Base-by-base conservation (phyloP, 768 basidiomycete genomes). In the Leccinum rimulosum region DNA sequence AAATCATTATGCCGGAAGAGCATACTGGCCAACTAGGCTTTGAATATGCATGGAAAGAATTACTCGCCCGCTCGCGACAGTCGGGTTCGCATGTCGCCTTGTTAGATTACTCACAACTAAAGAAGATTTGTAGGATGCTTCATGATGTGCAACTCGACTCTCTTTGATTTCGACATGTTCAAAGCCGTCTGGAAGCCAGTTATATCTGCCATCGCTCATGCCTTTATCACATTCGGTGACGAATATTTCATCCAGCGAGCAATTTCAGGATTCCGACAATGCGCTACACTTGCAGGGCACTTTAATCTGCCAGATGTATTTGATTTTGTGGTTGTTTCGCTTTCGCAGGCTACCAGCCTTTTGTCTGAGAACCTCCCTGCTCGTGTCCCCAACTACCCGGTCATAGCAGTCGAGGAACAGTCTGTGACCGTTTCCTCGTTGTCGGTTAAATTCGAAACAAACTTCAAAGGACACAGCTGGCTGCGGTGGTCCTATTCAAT, bases 21-120 rank as follows among this genome's bases (percentile, higher is more conserved):
- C 97, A 99, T 68, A 91, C 88, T 9, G 97, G 96, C 2, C 93
- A 93, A 69, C 82, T 96, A 49, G 97, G 97, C 9, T 99, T 99
- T 70, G 97, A 98, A 66, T 97, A 96, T 71, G 96, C 97, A 17
- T 99, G 97, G 97, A 98, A 97, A 71, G 95, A 98, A 65, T 79
- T 99, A 10, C 80, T 98, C 38, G 75, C 87, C 33, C 84, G 97
- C 33, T 86, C 95, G 49, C 82, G 86, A 57, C 86, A 86, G 70
- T 85, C 93, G 60, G 93, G 94, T 90, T 59, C 47, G 81, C 68
- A 40, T 9, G 12, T 59, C 33, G 50, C 55, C 53, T 59, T 28
- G 19, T 65, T 47, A 28, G 38, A 45, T 43, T 49, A 43, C 59
- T 48, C 35, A 28, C 22, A 28, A 28, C 43, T 64, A 50, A 61